Evolutionary conservation across 2,329 filamentous ascomycete genomes (phyloP), one percentile per base, ranked within the genome.

Genomic region (Grosmannia clavigera): DNA sequence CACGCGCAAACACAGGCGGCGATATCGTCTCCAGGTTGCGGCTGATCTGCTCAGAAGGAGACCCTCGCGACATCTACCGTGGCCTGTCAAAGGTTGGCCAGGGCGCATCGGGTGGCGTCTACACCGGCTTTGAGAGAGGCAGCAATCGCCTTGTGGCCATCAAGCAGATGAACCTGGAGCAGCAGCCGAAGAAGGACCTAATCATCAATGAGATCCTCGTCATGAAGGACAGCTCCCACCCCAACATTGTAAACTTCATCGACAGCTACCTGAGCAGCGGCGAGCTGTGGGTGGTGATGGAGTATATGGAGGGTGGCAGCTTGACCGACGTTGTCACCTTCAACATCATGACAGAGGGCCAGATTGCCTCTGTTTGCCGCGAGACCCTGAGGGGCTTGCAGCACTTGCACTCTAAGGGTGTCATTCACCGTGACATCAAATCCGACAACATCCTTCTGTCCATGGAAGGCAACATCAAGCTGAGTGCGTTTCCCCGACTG

Each of bases 161-260:
- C 75, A 99, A 99, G 77, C 94, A 99, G 77, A 99, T 99, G 94
- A 97, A 97, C 66, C 77, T 99, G 60, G 94, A 97, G 72, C 88
- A 97, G 74, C 94, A 99, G 69, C 94, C 94, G 2, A 97, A 97
- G 81, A 99, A 99, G 74, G 94, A 99, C 68, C 78, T 97, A 56
- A 99, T 99, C 69, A 96, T 99, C 74, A 99, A 99, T 72, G 94
- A 99, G 71, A 99, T 99, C 66, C 75, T 99, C 61, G 94, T 99
- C 61, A 99, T 99, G 94, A 96, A 95, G 76, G 94, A 97, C 69
- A 96, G 92, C 78, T 94, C 90, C 61, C 94, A 99, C 71, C 92
- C 91, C 68, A 97, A 97, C 71, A 95, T 99, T 74, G 94, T 99
- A 74, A 99, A 99, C 73, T 99, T 97, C 73, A 92, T 97, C 76